These are phyloP conservation scores for Blastobotrys mokoenaii DNA, from an alignment of 805 yeast species.

Conservation along the genomic window DNA sequence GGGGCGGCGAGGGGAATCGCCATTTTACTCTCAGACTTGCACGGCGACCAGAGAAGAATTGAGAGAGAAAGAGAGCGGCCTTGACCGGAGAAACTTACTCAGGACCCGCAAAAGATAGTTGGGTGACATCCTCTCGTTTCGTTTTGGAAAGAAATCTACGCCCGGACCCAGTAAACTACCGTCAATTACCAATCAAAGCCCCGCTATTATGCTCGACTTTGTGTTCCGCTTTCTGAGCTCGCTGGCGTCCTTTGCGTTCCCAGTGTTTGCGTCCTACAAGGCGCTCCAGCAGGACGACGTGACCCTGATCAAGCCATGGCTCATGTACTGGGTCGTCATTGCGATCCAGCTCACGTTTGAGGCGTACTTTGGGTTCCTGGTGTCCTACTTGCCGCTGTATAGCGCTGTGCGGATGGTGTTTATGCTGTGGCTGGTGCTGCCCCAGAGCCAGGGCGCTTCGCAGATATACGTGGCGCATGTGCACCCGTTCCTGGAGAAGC, in stretches of 20 bases:
- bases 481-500: constrained; percentile 31
- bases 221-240: constrained; percentile 14
- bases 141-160: too few species aligned
- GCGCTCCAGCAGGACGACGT: constrained; percentile 41
- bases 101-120: too few species aligned
- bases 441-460: constrained; percentile 40
- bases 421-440: constrained; percentile 54
- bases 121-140: too few species aligned
- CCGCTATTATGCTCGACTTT: constrained; percentile 9
- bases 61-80: too few species aligned
- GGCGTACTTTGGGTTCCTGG: constrained; percentile 37
- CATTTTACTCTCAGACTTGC: too few species aligned
- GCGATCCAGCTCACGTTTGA: constrained; percentile 35
- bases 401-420: constrained; percentile 39
- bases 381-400: constrained; percentile 47
- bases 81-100: too few species aligned
- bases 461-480: constrained; percentile 32
- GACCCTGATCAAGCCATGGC: constrained; percentile 36
- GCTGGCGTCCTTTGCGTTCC: constrained; percentile 42
- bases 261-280: constrained; percentile 51
- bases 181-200: too few species aligned
- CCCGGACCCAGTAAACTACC: too few species aligned
- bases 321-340: constrained; percentile 60
- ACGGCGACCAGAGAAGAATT: too few species aligned
- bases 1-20: too few species aligned